Evolutionary conservation across 169 alveolate genomes (phyloP), one percentile per base, ranked within the genome.

Genomic region (Cryptosporidium xiaoi): DNA sequence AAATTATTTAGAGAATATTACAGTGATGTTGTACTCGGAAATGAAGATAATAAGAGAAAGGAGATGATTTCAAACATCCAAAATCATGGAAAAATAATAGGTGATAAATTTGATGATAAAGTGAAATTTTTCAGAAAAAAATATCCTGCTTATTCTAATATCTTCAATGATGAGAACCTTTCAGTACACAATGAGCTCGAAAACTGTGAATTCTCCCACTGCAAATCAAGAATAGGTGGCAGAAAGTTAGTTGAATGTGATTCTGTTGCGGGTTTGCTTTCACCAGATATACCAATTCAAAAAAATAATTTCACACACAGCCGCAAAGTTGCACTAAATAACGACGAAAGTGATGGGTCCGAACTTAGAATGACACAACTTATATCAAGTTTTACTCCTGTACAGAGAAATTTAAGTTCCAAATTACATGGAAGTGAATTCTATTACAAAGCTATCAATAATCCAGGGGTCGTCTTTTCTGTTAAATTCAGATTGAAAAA

Each of bases 321-420:
- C 34, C 44, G 51, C 27, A 46, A 48, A 46, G 27, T 18, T 4
- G 51, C 12, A 40, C 64, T 40, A 10, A 50, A 27, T 50, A 67
- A 50, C 27, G 29, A 67, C n/a, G 7, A 10, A 16, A n/a, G 65
- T 27, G 51, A 18, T 0, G 16, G 7, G 10, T 40, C 1, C 12
- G 33, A 18, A 24, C 64, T 46, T 13, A 71, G 51, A 53, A 34
- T 71, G 27, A 46, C 53, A 51, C 34, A 71, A 27, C 53, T 71
- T 5, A 44, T 10, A n/a, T 20, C 58, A 33, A 31, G 8, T 31
- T 71, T 71, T 8, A 71, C 84, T 13, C 84, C 84, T n/a, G 31
- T 15, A 71, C 84, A 71, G 58, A 71, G 58, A 71, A 71, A 71
- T 71, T 44, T 71, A 62, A 71, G 84, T 56, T 71, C 84, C 5